A percentile compares a stretch with the other conserved stretches of the same genome.
Conservation (phyloP, 495 filamentous ascomycete species). For the Podospora pseudocomata region DNA sequence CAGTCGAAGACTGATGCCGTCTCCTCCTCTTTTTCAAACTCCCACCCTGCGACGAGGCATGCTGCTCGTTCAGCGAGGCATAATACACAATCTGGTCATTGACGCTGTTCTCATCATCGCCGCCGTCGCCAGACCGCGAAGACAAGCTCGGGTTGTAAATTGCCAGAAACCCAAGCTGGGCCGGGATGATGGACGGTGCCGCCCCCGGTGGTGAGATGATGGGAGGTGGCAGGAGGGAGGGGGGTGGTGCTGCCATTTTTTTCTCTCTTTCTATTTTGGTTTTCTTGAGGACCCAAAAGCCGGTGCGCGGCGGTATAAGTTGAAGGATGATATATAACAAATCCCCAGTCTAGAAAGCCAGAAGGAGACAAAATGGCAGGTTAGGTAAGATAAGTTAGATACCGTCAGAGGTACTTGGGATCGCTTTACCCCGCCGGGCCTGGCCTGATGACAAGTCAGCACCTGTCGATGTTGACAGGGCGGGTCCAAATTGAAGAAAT, state of each 20-base stretch:
- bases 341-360: no score
- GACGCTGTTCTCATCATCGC: conserved; percentile 57
- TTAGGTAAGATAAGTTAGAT: no score
- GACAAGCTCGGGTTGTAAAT: conserved; percentile 95
- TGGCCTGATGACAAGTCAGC: not conserved
- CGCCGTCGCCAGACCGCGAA: conserved; percentile 62
- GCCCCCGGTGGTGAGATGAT: not conserved
- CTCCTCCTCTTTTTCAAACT: conserved; percentile 12
- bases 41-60: conserved; percentile 19
- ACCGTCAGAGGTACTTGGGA: not conserved
- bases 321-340: no score
- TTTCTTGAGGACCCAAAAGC: no score
- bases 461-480: not conserved
- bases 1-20: conserved; percentile 25
- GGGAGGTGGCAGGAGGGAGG: not conserved
- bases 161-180: conserved; percentile 80
- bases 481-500: not conserved
- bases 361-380: no score
- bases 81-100: conserved; percentile 91
- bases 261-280: no score
- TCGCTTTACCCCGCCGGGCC: not conserved
- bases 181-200: conserved; percentile 54
- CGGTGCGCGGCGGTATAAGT: no score
- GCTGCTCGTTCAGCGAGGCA: conserved; percentile 56
- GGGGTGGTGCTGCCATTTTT: not conserved